These are phyloP conservation scores for Curvularia sp. DNA, from an alignment of 2,329 filamentous ascomycete genomes.

Conservation along the genomic window DNA sequence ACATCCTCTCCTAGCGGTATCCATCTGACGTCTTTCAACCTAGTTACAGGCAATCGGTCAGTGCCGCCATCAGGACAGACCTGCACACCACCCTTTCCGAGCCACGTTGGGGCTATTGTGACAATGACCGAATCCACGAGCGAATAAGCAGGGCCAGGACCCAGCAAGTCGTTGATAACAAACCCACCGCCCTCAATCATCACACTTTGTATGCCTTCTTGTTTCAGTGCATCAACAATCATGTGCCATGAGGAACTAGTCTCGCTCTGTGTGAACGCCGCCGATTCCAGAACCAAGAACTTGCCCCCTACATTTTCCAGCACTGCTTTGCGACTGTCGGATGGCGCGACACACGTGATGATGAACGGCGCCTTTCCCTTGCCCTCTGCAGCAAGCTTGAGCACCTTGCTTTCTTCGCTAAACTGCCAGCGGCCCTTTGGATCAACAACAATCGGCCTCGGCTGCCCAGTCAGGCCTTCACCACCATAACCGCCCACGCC, in stretches of 20 bases:
- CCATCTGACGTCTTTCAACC: slow-evolving; percentile 73
- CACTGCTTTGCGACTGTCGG: slow-evolving; percentile 38
- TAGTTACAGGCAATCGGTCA: slow-evolving; percentile 64
- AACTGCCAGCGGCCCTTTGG: slow-evolving; percentile 77
- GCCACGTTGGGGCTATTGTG: slow-evolving; percentile 87
- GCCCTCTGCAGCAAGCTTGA: slow-evolving; percentile 68
- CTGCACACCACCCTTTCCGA: slow-evolving; percentile 82
- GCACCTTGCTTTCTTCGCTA: slow-evolving; percentile 65
- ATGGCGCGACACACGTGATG: slow-evolving; percentile 50
- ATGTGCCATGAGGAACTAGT: slow-evolving; percentile 9
- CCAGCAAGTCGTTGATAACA: slow-evolving; percentile 82
- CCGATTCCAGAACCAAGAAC: slow-evolving; percentile 17
- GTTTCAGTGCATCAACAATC: slow-evolving; percentile 8
- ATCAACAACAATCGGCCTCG: slow-evolving; percentile 83
- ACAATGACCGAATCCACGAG: slow-evolving; percentile 81
- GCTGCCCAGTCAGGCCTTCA: slow-evolving; percentile 65
- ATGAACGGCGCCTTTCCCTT: slow-evolving; percentile 77
- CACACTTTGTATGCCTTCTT: slow-evolving; percentile 69
- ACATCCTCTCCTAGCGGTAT: slow-evolving; percentile 81
- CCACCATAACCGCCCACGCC: slow-evolving; percentile 65
- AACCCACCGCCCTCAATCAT: slow-evolving; percentile 91
- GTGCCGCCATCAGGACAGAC: slow-evolving; percentile 71
- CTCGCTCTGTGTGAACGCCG: background rate
- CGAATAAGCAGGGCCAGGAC: slow-evolving; percentile 7
- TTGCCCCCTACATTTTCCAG: slow-evolving; percentile 39